phyloP scores from a whole-genome alignment of 306 rosid genomes.

The Cyclanthera cordifolia region DNA sequence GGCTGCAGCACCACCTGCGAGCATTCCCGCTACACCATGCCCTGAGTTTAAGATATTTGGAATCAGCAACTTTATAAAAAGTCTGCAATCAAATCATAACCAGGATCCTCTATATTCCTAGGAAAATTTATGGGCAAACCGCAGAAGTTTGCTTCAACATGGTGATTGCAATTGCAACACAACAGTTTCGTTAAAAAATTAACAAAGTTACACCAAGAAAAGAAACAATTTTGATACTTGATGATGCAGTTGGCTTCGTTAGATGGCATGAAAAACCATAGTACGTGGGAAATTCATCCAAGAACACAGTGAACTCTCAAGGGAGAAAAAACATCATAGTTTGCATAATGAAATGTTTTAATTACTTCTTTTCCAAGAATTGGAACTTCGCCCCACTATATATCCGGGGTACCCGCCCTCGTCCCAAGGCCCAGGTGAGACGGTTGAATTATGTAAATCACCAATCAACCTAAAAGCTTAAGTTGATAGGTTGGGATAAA shows the following conservation, averaged over 20 bases:
- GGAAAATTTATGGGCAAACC: background rate
- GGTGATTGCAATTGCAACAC: too few relatives aligned
- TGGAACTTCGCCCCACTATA: too few relatives aligned
- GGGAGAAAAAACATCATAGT: background rate
- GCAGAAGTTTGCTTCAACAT: background rate
- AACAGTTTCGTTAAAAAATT: too few relatives aligned
- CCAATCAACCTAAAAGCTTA: too few relatives aligned
- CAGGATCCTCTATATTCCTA: background rate
- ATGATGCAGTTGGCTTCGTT: background rate
- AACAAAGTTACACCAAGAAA: too few relatives aligned
- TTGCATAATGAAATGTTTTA: background rate
- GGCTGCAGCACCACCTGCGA: constrained; percentile 83
- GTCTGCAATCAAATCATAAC: background rate
- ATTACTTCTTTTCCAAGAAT: too few relatives aligned
- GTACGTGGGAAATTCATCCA: background rate
- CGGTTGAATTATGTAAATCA: too few relatives aligned
- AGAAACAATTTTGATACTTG: background rate
- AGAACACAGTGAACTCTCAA: background rate
- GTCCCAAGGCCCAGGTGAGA: too few relatives aligned
- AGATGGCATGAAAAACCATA: background rate
- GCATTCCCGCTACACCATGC: constrained; percentile 37
- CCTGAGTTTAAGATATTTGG: constrained; percentile 26
- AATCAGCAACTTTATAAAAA: background rate
- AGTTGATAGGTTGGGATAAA: too few relatives aligned
- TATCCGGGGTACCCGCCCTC: too few relatives aligned